Evolutionary conservation across 2,329 filamentous ascomycete genomes (phyloP), one percentile per base, ranked within the genome.

Genomic region (Knoxdaviesia capensis): DNA sequence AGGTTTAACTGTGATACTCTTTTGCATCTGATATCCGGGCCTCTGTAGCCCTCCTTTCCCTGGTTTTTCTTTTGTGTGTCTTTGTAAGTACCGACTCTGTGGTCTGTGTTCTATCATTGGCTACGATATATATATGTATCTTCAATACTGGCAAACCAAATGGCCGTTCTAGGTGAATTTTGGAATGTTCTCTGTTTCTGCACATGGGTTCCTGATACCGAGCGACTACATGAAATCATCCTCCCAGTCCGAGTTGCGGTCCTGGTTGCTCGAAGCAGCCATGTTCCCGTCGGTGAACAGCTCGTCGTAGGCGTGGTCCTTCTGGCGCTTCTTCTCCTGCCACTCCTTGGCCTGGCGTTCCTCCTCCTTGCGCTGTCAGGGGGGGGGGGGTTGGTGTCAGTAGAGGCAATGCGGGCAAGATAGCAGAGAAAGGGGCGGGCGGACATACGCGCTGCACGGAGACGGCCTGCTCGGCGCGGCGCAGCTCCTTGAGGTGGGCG

Each of bases 301-400:
- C 39, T 94, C 86, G 55, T 96, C 90, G 58, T 98, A 98, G 2
- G 87, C 88, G 61, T 98, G 88, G n/a, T 94, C 86, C 61, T 90
- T 90, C 60, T 93, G 84, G 69, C 77, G 93, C 59, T 92, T 92
- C 61, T 88, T 74, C 59, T 92, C 80, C 59, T 84, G 81, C 48
- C 84, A 71, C 63, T 94, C 84, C 58, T 85, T 79, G 40, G 77
- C 72, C 39, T 86, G 56, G 34, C 66, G 65, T 0, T 73, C 74
- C 52, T 90, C 83, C 56, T 87, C 80, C 56, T 86, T 86, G 60
- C 73, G 79, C 80, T 83, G 45, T 47, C 34, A 45, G 41, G 34
- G 42, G 31, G 40, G 20, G 37, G 8, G 41, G 6, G 6, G 8
- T 20, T 7, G 30, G 39, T 5, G 41, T 6, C 8, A 38, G 44